Conservation (phyloP, 2,329 filamentous ascomycete genomes). For the Nothophoma quercina region DNA sequence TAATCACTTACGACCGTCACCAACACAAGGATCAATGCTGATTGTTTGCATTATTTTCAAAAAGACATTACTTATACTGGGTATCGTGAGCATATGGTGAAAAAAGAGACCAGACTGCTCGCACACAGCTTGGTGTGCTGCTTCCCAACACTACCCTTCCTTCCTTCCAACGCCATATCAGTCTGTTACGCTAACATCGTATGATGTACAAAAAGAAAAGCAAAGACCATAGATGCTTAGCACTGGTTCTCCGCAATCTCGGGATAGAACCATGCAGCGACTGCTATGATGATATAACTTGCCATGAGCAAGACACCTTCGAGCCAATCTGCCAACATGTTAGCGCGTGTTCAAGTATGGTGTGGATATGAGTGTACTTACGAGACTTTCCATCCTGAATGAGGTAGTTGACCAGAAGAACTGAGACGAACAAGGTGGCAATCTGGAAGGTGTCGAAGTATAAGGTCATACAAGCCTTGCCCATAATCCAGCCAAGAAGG, state of each 20-base stretch:
- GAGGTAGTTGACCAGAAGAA: conserved; percentile 68
- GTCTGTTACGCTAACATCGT: neutral
- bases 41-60: neutral
- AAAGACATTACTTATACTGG: conserved; percentile 7
- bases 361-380: conserved; percentile 28
- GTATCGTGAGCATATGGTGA: conserved; percentile 2
- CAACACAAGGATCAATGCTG: neutral
- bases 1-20: neutral
- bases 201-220: neutral
- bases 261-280: conserved; percentile 64
- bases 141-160: neutral
- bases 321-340: conserved; percentile 57
- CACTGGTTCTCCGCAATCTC: conserved; percentile 24
- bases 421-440: conserved; percentile 65
- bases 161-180: neutral
- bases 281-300: conserved; percentile 68
- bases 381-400: conserved; percentile 66
- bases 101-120: neutral
- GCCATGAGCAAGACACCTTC: conserved; percentile 68
- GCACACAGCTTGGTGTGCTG: neutral
- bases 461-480: conserved; percentile 71
- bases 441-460: conserved; percentile 91
- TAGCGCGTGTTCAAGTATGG: conserved; percentile 13
- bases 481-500: conserved; percentile 68
- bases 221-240: neutral